Evolutionary conservation across 768 basidiomycete species (phyloP), one percentile per base, ranked within the genome.

Genomic region (Imleria badia): DNA sequence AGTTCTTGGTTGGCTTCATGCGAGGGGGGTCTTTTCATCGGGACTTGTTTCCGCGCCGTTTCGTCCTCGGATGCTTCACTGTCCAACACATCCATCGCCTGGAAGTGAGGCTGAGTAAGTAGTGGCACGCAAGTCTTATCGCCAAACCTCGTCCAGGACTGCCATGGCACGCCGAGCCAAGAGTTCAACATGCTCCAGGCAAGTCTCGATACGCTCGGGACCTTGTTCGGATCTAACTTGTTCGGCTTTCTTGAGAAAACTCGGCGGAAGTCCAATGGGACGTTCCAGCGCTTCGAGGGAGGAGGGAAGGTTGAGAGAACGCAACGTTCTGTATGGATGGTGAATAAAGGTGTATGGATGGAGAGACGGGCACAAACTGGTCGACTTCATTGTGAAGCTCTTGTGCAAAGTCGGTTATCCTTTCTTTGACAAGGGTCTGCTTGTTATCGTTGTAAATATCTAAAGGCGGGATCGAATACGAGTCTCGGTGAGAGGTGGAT

Each of bases 51-150:
- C 15, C 86, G 82, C 30, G 82, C 75, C 12, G 81, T 77, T 66
- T 92, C 91, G 60, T 94, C 91, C 65, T 92, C 89, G 14, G 87
- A 88, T 15, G 89, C 89, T 71, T 97, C 95, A 41, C 82, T 84
- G 61, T 96, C 94, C n/a, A 99, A 73, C 20, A 95, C 83, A 62
- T 94, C 93, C 76, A 94, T 80, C 0, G 92, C 85, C 94, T 97
- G 59, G 19, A 40, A 15, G 36, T 23, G 33, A 45, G 15, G 40
- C 33, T 56, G n/a, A 53, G 35, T 40, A 36, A 1, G 14, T 15
- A 26, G 30, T n/a, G n/a, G n/a, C n/a, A 56, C 6, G 10, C 8
- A 22, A 51, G 6, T 5, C 35, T 42, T 20, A 26, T 43, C 13
- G 34, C 43, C 75, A 42, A 62, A 92, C 95, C 78, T 97, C 92